These are phyloP conservation scores for Martensiomyces pterosporus DNA, from an alignment of 192 early-diverging fungal species.

Conservation along the genomic window DNA sequence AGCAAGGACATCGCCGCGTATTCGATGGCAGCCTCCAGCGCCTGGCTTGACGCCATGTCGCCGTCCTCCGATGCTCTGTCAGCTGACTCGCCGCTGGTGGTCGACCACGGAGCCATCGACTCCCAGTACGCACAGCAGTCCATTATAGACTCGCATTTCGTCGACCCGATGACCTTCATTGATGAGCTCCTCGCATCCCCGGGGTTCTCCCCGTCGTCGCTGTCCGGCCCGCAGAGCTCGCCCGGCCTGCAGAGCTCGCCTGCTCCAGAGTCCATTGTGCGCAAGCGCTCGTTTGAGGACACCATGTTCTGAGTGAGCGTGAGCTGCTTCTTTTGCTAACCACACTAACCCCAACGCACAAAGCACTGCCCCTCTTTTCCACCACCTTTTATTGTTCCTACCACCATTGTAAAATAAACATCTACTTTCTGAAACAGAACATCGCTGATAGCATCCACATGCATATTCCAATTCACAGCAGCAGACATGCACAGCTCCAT, in stretches of 20 bases:
- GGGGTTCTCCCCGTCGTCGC: constrained; percentile 10
- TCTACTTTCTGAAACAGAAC: no score
- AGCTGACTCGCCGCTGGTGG: constrained; percentile 32
- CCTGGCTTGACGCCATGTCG: constrained; percentile 4
- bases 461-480: no score
- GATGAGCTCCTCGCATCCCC: constrained; percentile 42
- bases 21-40: not conserved
- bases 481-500: no score
- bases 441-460: no score
- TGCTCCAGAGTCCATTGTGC: constrained; percentile 8
- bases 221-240: not conserved
- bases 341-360: no score
- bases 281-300: constrained; percentile 42
- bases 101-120: constrained; percentile 32
- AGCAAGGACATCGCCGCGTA: not conserved
- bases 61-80: constrained; percentile 13
- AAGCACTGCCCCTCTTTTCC: no score
- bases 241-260: not conserved
- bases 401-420: constrained; percentile 5
- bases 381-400: no score
- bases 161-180: constrained; percentile 42
- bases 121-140: constrained; percentile 15
- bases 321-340: not conserved
- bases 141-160: constrained; percentile 22
- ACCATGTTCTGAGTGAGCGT: constrained; percentile 15